Evolutionary conservation across 2,329 filamentous ascomycete genomes (phyloP), one percentile per base, ranked within the genome.

Genomic region (Claviceps citrina): DNA sequence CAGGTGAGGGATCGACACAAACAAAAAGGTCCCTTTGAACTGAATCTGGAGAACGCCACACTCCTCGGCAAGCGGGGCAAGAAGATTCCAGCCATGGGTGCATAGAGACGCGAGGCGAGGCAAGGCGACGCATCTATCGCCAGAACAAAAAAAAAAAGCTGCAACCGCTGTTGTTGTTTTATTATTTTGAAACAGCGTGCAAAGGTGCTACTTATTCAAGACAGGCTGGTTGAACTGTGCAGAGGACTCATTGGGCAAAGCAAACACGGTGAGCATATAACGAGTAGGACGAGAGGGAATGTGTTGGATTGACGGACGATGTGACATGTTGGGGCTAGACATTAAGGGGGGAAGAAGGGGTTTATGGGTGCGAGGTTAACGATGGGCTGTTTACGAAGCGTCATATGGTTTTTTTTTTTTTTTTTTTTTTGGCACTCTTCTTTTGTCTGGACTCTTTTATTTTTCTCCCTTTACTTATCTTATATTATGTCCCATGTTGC

Each of bases 31-130:
- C 78, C 82, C 0, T 98, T 98, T 49, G 91, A 98, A 61, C 71
- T 98, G 35, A 95, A 78, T 54, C 65, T 98, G 28, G 85, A 93
- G 48, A 91, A 91, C 41, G 84, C 91, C 1, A 96, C 87, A 1
- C 62, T 98, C 38, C 66, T 98, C 4, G 87, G 87, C 25, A 76
- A 87, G 50, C 64, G 76, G 43, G 67, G 65, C 18, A 66, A 70
- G 50, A 75, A 77, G 51, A 59, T 71, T 33, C 58, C 67, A 19
- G 63, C 67, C 43, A 64, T 62, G 51, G 57, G 58, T 36, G 57
- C 54, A 41, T 62, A 60, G 51, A n/a, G n/a, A n/a, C n/a, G n/a
- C n/a, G n/a, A n/a, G n/a, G n/a, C n/a, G n/a, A n/a, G n/a, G n/a
- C n/a, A n/a, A n/a, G n/a, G n/a, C n/a, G n/a, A n/a, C n/a, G n/a